Conservation (phyloP, 139 green algal species). For the Eudorina sp. region DNA sequence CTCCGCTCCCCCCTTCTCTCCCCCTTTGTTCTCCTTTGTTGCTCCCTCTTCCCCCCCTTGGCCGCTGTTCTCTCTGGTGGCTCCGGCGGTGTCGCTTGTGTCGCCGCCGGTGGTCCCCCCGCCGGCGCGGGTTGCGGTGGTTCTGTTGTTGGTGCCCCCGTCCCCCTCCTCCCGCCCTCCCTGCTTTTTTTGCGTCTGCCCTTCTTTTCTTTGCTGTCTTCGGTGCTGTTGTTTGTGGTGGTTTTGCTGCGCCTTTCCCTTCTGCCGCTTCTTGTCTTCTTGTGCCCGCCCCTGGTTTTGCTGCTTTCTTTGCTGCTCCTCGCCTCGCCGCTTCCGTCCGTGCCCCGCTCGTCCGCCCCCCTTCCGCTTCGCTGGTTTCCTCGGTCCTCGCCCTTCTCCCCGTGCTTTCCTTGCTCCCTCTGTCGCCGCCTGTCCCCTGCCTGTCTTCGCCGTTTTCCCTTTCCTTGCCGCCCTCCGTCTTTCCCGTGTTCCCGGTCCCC, state of each 20-base stretch:
- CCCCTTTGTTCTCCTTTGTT: too few relatives aligned
- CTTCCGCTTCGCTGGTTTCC: background rate
- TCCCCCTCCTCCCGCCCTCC: background rate
- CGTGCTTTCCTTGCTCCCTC: background rate
- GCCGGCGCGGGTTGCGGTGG: background rate
- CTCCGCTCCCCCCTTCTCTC: too few relatives aligned
- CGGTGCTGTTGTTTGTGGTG: background rate
- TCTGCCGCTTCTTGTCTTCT: background rate
- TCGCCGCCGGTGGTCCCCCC: background rate
- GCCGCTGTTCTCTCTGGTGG: background rate
- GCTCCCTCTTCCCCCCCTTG: too few relatives aligned
- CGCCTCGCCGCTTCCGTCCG: background rate
- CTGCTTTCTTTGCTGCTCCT: background rate
- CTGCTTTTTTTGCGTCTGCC: background rate
- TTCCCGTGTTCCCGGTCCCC: background rate
- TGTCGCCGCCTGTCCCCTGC: background rate
- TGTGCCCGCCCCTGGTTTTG: background rate
- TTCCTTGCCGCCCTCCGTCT: background rate
- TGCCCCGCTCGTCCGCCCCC: background rate
- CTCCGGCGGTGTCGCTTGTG: background rate
- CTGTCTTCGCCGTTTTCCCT: background rate
- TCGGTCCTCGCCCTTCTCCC: background rate
- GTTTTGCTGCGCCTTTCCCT: background rate
- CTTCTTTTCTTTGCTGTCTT: background rate
- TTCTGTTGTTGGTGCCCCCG: background rate